These are phyloP conservation scores for Auricularia sp. DNA, from an alignment of 768 basidiomycete species.

Conservation along the genomic window DNA sequence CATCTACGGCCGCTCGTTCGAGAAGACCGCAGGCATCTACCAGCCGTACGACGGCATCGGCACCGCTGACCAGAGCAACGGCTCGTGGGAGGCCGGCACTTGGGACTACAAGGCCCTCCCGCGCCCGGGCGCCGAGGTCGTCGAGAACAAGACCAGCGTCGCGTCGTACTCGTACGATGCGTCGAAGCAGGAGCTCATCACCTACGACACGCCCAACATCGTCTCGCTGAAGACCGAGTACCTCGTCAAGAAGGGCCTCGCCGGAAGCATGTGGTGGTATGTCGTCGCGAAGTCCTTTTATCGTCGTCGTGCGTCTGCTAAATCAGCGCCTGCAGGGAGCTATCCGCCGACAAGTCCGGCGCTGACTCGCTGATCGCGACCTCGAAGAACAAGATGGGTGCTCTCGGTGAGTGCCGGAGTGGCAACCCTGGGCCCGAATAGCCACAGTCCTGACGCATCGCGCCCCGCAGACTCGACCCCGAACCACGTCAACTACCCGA, in stretches of 20 bases:
- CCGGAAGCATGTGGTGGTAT: constrained; percentile 53
- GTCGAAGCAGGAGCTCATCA: constrained; percentile 43
- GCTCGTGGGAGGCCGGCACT: constrained; percentile 56
- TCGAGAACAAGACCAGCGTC: constrained; percentile 57
- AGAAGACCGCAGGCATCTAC: constrained; percentile 57
- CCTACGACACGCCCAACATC: constrained; percentile 67
- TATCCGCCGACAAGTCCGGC: constrained; percentile 53
- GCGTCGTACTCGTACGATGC: constrained; percentile 71
- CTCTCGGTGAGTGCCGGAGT: background rate
- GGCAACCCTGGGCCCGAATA: background rate
- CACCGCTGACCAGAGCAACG: background rate
- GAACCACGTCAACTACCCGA: constrained; percentile 37
- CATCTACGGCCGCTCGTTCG: constrained; percentile 70
- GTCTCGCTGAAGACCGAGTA: constrained; percentile 59
- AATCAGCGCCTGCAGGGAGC: constrained; percentile 5
- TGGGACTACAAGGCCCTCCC: constrained; percentile 71
- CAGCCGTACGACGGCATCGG: constrained; percentile 56
- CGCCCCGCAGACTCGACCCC: background rate
- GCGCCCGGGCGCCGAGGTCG: constrained; percentile 36
- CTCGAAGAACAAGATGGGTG: background rate
- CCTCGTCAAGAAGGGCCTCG: constrained; percentile 47
- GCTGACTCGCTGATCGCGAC: constrained; percentile 46
- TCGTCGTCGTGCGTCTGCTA: background rate
- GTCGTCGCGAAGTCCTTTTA: background rate
- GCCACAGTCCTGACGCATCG: background rate